Conservation (phyloP, 2,329 filamentous ascomycete species). For the Paraphaeosphaeria minitans region DNA sequence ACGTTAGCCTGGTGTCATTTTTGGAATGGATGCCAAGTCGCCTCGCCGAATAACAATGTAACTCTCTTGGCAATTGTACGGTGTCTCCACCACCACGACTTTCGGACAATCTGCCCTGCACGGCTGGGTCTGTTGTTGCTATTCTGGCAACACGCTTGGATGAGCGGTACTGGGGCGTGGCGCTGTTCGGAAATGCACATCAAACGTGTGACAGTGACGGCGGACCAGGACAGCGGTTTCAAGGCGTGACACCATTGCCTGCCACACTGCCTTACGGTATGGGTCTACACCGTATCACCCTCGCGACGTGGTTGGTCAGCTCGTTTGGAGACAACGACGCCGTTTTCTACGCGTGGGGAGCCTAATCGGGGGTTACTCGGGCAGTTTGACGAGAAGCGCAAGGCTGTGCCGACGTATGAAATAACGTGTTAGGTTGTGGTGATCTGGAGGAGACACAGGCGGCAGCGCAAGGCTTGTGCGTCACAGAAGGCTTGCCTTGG, state of each 20-base stretch:
- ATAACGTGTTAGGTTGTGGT: too few species aligned
- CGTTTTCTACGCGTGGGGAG: not conserved
- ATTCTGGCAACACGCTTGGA: not conserved
- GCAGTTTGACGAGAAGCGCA: not conserved
- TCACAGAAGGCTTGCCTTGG: not conserved
- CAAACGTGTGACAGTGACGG: not conserved
- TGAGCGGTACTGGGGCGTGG: not conserved
- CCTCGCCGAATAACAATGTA: not conserved
- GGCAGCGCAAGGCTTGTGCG: constrained; percentile 3
- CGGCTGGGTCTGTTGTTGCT: not conserved
- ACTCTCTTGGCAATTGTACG: not conserved
- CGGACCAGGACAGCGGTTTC: not conserved
- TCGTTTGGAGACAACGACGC: constrained; percentile 2
- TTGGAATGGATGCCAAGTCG: not conserved
- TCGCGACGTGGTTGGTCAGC: not conserved
- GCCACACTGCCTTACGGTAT: not conserved
- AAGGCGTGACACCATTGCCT: not conserved
- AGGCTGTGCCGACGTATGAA: constrained; percentile 1
- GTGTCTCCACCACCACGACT: not conserved
- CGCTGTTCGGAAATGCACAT: not conserved
- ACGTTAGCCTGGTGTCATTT: not conserved
- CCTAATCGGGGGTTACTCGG: constrained; percentile 6
- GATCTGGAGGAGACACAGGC: constrained; percentile 1
- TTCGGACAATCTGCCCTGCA: not conserved
- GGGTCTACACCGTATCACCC: not conserved